Conservation (phyloP, 345 rosid species). For the Toxicodendron radicans region DNA sequence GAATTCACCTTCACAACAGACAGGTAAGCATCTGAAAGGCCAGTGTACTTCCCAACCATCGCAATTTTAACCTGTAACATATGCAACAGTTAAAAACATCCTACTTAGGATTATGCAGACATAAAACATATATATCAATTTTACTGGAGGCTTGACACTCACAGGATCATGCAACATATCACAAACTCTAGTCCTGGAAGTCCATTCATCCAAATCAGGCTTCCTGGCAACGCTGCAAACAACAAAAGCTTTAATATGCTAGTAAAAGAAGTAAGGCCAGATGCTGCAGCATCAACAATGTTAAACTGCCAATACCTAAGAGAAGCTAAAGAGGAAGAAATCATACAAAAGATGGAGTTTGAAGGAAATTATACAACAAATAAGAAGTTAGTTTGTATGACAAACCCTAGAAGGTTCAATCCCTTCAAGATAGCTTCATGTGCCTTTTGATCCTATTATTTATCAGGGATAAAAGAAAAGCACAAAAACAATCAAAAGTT, state of each 20-base stretch:
- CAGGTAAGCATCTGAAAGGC: slow-evolving; percentile 73
- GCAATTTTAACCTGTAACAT: slow-evolving; percentile 68
- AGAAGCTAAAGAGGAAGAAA: slow-evolving; percentile 2
- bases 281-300: slow-evolving; percentile 12
- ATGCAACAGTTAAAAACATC: slow-evolving; percentile 16
- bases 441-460: slow-evolving; percentile 78
- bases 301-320: slow-evolving; percentile 1
- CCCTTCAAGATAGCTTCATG: slow-evolving; percentile 83
- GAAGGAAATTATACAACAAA: not conserved
- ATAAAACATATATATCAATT: not conserved
- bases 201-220: slow-evolving; percentile 80
- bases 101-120: slow-evolving; percentile 11
- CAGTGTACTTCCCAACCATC: slow-evolving; percentile 81
- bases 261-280: slow-evolving; percentile 4
- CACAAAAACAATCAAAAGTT: slow-evolving; percentile 14
- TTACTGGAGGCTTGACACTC: slow-evolving; percentile 25
- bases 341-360: slow-evolving; percentile 6
- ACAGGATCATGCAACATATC: slow-evolving; percentile 72
- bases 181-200: slow-evolving; percentile 68
- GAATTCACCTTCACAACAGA: slow-evolving; percentile 66
- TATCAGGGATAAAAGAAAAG: slow-evolving; percentile 6
- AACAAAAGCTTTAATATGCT: slow-evolving; percentile 14
- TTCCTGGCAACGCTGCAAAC: slow-evolving; percentile 56
- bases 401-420: slow-evolving; percentile 74
- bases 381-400: slow-evolving; percentile 19